Evolutionary conservation across 306 rosid genomes (phyloP), one percentile per base, ranked within the genome.

Genomic region (Glycine tomentella): DNA sequence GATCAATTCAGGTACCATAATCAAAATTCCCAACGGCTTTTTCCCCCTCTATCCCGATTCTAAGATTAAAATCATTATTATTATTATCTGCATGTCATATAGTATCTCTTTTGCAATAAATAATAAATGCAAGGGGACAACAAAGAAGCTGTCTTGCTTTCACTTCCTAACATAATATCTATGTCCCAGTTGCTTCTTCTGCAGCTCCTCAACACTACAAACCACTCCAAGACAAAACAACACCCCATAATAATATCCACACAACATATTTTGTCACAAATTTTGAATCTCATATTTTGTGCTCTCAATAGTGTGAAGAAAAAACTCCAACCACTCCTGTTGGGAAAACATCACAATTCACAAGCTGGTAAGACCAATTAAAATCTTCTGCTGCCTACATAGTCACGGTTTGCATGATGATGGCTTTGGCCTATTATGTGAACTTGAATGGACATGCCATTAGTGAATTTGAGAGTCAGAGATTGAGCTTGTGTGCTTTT

Each of bases 1-100:
- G 31, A 92, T 92, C 44, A 57, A 16, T 16, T 57, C 88, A 62
- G 88, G 90, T 80, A 65, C 87, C 89, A 48, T 89, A 83, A 87
- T 76, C 79, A 86, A 87, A 66, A 83, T 79, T 73, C 83, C 51
- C 49, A 77, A 63, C 69, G 4, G 31, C 31, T 25, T 25, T 25
- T 25, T 25, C 31, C 31, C 31, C 31, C 31, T 1, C 31, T 9
- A 45, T 15, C 46, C 49, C 63, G 84, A 83, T 87, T 84, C 85
- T 75, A n/a, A 78, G 65, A 69, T 66, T 33, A 13, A 64, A 63
- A 64, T 14, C 61, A 65, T 38, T 38, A 75, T 25, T 25, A 25
- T 25, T 25, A 25, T 38, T 79, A 72, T 55, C 40, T 44, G 53
- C 62, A 16, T 80, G 71, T 72, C 88, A 63, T 76, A 59, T 87